phyloP scores from a whole-genome alignment of 352 stramenopile genomes.

The Globisporangium abappressorium region DNA sequence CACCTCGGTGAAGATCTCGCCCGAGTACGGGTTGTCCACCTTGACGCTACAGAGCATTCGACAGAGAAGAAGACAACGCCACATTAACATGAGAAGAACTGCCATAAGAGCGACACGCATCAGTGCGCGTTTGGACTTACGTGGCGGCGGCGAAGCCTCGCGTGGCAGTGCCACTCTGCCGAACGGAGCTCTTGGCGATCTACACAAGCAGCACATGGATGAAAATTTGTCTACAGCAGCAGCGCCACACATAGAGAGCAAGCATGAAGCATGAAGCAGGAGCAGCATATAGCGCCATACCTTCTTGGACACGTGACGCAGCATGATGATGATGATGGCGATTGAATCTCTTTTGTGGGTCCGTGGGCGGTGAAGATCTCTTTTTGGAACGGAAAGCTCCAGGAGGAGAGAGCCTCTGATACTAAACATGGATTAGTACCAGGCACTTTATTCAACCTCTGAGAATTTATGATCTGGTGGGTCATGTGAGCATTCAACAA shows the following conservation, averaged over 20 bases:
- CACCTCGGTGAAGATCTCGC: conserved; percentile 61
- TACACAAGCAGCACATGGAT: conserved; percentile 1
- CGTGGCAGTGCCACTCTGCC: conserved; percentile 2
- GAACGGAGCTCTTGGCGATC: conserved; percentile 12
- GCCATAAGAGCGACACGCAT: neutral
- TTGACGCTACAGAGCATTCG: conserved; percentile 31
- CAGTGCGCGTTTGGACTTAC: neutral
- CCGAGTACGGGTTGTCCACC: conserved; percentile 79
- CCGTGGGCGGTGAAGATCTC: neutral
- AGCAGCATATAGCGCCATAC: conserved; percentile 6
- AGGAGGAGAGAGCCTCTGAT: neutral
- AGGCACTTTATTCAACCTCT: neutral
- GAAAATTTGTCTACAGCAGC: conserved; percentile 1
- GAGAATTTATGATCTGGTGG: neutral
- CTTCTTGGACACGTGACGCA: conserved; percentile 21
- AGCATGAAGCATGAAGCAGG: neutral
- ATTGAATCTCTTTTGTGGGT: neutral
- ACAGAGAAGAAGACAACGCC: neutral
- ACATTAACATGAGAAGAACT: neutral
- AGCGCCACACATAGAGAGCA: neutral
- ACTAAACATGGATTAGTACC: conserved; percentile 14
- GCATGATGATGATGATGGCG: conserved; percentile 3
- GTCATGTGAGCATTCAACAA: neutral
- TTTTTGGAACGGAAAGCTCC: neutral
- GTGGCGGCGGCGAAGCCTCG: conserved; percentile 7